Evolutionary conservation across 164 flowering plant species (phyloP).

Genomic region (Euptelea pleiosperma): DNA sequence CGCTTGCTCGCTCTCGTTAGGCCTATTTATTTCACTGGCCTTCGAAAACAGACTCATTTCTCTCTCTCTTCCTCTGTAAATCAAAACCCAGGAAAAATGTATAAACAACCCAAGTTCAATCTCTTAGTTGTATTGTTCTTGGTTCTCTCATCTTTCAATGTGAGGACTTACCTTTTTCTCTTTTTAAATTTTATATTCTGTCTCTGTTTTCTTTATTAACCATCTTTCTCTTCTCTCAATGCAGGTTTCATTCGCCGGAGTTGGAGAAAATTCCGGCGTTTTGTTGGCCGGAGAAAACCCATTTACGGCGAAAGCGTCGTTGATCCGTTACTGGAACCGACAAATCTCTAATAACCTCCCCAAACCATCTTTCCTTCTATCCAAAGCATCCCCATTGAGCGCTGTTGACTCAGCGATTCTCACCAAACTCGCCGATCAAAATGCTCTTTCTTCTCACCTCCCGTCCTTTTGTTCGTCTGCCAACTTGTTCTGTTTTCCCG

Average conservation of each 20-base stretch:
- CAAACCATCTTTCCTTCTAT: conserved; percentile 48
- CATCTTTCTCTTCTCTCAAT: conserved; percentile 18
- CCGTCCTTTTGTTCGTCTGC: conserved; percentile 68
- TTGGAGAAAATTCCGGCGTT: too few relatives aligned
- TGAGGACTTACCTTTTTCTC: conserved; percentile 1
- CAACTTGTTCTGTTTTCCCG: conserved; percentile 72
- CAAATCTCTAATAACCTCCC: conserved; percentile 47
- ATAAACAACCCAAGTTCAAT: conserved; percentile 4
- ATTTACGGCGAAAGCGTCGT: conserved; percentile 62
- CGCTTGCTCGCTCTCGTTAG: too few relatives aligned
- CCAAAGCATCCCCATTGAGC: conserved; percentile 70
- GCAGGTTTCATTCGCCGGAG: conserved; percentile 35
- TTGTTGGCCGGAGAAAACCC: conserved; percentile 53
- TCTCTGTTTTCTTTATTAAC: background rate
- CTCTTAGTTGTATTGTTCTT: too few relatives aligned
- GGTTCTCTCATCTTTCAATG: conserved; percentile 23
- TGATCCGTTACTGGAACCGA: conserved; percentile 77
- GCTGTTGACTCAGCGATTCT: conserved; percentile 49
- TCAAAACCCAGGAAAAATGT: conserved; percentile 12
- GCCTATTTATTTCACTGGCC: too few relatives aligned
- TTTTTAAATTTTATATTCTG: background rate
- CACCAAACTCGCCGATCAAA: conserved; percentile 50
- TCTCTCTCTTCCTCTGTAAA: too few relatives aligned
- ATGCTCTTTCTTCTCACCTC: conserved; percentile 46
- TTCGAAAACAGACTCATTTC: too few relatives aligned